Percentiles rank a stretch among this genome's conserved stretches.
Conservation (phyloP, 495 filamentous ascomycete species). For the Podospora comata region DNA sequence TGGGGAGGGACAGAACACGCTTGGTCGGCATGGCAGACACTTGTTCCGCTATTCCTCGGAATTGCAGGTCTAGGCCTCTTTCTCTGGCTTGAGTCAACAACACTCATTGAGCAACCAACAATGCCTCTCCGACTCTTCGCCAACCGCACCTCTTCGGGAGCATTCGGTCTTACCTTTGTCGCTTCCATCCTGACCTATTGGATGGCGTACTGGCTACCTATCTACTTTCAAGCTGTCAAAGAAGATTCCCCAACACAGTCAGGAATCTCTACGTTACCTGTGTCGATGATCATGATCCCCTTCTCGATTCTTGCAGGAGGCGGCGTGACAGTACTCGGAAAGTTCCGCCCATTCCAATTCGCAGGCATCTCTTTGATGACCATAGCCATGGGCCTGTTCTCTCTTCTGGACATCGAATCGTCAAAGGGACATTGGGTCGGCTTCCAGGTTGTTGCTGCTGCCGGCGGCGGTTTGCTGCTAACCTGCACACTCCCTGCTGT, state of each 20-base stretch:
- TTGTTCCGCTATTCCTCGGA: slow-evolving; percentile 30
- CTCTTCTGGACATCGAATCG: slow-evolving; percentile 24
- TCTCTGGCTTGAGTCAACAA: slow-evolving; percentile 21
- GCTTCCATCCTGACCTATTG: slow-evolving; percentile 10
- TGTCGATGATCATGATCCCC: background rate
- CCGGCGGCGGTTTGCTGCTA: slow-evolving; percentile 36
- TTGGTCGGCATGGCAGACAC: slow-evolving; percentile 33
- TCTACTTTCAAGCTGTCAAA: slow-evolving; percentile 49
- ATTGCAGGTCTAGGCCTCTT: slow-evolving; percentile 25
- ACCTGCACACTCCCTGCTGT: slow-evolving; percentile 38
- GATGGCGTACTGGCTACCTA: slow-evolving; percentile 40
- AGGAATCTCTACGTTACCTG: background rate
- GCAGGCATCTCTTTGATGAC: slow-evolving; percentile 38
- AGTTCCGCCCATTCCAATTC: slow-evolving; percentile 46
- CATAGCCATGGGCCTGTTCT: slow-evolving; percentile 44
- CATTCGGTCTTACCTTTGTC: slow-evolving; percentile 30
- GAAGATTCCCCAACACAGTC: slow-evolving; percentile 25
- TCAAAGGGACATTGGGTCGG: slow-evolving; percentile 8
- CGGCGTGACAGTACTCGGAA: slow-evolving; percentile 22
- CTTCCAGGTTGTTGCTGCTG: slow-evolving; percentile 20
- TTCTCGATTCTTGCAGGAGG: background rate
- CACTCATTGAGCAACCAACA: slow-evolving; percentile 26
- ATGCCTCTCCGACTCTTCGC: slow-evolving; percentile 34
- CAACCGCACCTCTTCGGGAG: slow-evolving; percentile 28
- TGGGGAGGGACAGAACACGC: slow-evolving; percentile 24